Base-by-base conservation (phyloP, 495 filamentous ascomycete species). In the Aspergillus panamensis region DNA sequence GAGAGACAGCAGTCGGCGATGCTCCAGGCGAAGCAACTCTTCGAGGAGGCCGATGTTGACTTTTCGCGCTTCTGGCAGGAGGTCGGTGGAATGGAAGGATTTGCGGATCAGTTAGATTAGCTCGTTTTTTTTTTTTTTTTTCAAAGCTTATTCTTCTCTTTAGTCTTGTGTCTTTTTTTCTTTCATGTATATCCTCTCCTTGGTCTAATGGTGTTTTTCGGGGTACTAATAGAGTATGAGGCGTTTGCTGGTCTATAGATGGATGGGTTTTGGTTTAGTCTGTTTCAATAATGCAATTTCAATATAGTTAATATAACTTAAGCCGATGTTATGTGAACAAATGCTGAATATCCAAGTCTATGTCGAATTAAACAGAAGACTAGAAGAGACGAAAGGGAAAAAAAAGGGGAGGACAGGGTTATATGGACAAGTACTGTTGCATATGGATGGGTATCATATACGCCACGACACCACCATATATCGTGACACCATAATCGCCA, bases 21-120 rank as follows among this genome's bases (percentile, higher is more conserved):
- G 62, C 57, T 80, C 17, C 81, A 87, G 80, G 82, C 82, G 60
- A 78, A 81, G 77, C 66, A 82, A 74, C 69, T 92, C 69, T 94
- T 96, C 66, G 78, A 82, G 47, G 75, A 81, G 31, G 79, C 87
- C 21, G 84, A 82, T 0, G 79, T 96, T 5, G 82, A 93, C 62
- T 93, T 93, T 70, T 85, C 89, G 48, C 73, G 75, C n/a, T 85
- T 94, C 58, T 87, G 88, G 84, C 77, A 79, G 49, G 82, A 86
- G 35, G 77, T 88, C 30, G 89, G 88, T 3, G 89, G 88, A 0
- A 74, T 87, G 59, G 81, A 87, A 40, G 79, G 77, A 0, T 70
- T 86, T 47, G 53, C 44, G 25, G 52, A 60, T 51, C 29, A 60
- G 20, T 43, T 55, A 39, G 56, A 58, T 21, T 60, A 47, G 29